Conservation (phyloP, 148 eudicot species). For the Mesembryanthemum crystallinum region DNA sequence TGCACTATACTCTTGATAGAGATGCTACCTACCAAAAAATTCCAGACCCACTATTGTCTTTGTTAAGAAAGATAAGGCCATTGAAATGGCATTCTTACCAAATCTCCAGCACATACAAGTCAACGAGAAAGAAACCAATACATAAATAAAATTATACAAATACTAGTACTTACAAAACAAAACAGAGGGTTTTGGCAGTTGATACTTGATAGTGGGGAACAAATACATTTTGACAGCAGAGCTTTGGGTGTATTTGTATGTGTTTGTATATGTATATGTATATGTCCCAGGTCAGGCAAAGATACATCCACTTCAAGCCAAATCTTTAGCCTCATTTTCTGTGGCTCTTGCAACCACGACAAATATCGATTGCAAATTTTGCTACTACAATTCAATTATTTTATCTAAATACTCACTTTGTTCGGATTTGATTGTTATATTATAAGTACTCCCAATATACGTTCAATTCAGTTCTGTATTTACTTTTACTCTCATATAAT, state of each 20-base stretch:
- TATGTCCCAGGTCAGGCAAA: background rate
- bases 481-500: no score
- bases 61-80: conserved; percentile 18
- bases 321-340: background rate
- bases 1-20: background rate
- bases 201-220: conserved; percentile 19
- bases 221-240: conserved; percentile 19
- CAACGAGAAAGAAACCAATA: background rate
- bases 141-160: background rate
- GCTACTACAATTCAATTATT: background rate
- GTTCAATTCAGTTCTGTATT: no score
- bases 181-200: background rate
- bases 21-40: conserved; percentile 2
- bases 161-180: no score
- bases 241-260: conserved; percentile 10
- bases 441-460: background rate
- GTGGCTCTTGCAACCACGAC: background rate
- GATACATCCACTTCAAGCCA: conserved; percentile 13
- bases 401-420: background rate
- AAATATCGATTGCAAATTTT: background rate
- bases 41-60: conserved; percentile 19
- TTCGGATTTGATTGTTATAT: background rate
- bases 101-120: background rate
- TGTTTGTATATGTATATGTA: background rate
- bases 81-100: background rate